phyloP scores from a whole-genome alignment of 2,329 filamentous ascomycete genomes.

The Diplodia intermedia region DNA sequence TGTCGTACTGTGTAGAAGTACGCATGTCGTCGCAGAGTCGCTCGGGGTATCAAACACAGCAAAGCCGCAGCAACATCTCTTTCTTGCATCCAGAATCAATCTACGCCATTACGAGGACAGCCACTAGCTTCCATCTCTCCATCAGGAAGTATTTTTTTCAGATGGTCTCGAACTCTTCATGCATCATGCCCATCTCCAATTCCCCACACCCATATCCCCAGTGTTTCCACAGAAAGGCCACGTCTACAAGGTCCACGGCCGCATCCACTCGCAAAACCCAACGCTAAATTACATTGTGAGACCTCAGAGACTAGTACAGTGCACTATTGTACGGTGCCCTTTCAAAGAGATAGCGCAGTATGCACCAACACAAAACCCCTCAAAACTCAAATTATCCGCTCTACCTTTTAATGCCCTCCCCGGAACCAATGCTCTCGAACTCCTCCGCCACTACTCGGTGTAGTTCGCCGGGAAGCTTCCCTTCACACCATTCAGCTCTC shows the following conservation, averaged over 20 bases:
- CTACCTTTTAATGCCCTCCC: background rate
- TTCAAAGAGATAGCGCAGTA: background rate
- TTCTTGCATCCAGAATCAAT: background rate
- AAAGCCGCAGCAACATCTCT: background rate
- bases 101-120: background rate
- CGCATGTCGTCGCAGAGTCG: background rate
- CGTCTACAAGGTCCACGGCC: slow-evolving; percentile 19
- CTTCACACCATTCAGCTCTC: slow-evolving; percentile 70
- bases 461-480: slow-evolving; percentile 88
- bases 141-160: background rate
- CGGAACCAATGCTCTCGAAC: no score
- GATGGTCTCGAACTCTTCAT: background rate
- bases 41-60: background rate
- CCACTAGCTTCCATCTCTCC: background rate
- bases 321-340: slow-evolving; percentile 3
- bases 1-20: background rate
- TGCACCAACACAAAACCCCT: background rate
- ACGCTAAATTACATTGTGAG: slow-evolving; percentile 14
- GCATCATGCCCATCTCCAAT: background rate
- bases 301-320: background rate
- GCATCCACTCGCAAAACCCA: background rate
- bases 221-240: background rate
- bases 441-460: slow-evolving; percentile 54
- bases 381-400: background rate
- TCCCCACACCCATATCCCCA: background rate